A percentile compares a stretch with the other conserved stretches of the same genome.
Conservation (phyloP, 148 eudicot species). For the Camellia lanceoleosa region DNA sequence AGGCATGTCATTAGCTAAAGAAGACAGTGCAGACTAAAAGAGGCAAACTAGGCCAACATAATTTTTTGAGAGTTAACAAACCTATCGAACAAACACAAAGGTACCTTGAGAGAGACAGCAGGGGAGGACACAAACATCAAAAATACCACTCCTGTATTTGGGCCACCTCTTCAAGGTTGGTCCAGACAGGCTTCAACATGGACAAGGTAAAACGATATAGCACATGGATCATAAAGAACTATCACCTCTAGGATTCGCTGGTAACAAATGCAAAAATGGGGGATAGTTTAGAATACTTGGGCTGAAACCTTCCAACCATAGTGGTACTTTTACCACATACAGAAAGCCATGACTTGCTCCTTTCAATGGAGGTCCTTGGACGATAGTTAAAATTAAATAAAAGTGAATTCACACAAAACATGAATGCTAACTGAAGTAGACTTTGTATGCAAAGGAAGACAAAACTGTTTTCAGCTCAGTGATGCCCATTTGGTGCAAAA, state of each 20-base stretch:
- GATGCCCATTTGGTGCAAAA: background rate
- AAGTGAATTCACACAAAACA: no score
- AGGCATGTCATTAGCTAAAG: no score
- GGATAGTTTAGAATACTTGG: background rate
- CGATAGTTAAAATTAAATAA: no score
- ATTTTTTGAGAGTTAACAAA: background rate
- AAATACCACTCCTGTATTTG: background rate
- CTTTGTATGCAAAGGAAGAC: background rate
- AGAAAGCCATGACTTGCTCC: background rate
- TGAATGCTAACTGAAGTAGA: background rate
- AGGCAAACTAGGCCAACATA: no score
- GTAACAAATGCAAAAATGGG: background rate
- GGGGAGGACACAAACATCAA: background rate
- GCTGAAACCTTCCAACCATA: background rate
- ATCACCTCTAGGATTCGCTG: background rate
- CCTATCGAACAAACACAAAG: background rate
- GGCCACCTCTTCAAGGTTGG: background rate
- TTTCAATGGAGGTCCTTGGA: background rate
- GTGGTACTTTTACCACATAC: slow-evolving; percentile 2
- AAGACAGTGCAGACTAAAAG: no score
- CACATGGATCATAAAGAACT: background rate
- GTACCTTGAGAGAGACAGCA: background rate
- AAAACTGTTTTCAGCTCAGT: background rate
- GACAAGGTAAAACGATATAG: slow-evolving; percentile 1
- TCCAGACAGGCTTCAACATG: background rate